These are phyloP conservation scores for Aspergillus fischeri DNA, from an alignment of 2,329 filamentous ascomycete species.

Conservation along the genomic window DNA sequence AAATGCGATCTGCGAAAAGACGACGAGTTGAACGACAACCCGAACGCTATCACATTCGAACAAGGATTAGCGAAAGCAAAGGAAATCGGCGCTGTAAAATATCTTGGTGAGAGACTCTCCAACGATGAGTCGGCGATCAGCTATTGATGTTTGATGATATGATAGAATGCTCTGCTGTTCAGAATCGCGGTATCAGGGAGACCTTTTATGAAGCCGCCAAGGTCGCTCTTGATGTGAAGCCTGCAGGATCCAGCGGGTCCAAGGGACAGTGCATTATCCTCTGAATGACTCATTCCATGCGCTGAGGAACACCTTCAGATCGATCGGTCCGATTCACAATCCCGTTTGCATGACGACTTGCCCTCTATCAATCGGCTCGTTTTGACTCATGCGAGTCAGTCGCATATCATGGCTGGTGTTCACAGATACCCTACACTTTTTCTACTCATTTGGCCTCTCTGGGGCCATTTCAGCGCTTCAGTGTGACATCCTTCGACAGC, in stretches of 20 bases:
- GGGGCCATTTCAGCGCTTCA: constrained; percentile 8
- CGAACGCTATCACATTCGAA: constrained; percentile 73
- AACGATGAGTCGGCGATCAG: not conserved
- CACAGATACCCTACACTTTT: constrained; percentile 11
- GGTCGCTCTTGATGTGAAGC: constrained; percentile 66
- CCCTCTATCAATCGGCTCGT: not conserved
- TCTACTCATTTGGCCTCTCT: not conserved
- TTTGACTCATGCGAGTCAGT: not conserved
- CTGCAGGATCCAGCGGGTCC: constrained; percentile 31
- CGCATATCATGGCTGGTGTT: not conserved
- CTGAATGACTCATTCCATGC: constrained; percentile 16
- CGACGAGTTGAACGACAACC: constrained; percentile 65
- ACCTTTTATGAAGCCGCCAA: constrained; percentile 97
- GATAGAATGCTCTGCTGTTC: constrained; percentile 95
- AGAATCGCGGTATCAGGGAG: constrained; percentile 96
- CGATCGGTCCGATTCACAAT: no score
- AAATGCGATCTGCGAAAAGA: constrained; percentile 94
- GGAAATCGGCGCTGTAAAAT: constrained; percentile 86
- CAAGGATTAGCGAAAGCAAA: constrained; percentile 87
- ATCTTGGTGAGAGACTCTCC: constrained; percentile 59
- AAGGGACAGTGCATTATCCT: constrained; percentile 33
- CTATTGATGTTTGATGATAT: not conserved
- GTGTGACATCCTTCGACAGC: not conserved
- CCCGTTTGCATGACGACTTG: not conserved
- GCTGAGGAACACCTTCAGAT: not conserved